Evolutionary conservation across 306 rosid species (phyloP).

Genomic region (Calophaca sinica): DNA sequence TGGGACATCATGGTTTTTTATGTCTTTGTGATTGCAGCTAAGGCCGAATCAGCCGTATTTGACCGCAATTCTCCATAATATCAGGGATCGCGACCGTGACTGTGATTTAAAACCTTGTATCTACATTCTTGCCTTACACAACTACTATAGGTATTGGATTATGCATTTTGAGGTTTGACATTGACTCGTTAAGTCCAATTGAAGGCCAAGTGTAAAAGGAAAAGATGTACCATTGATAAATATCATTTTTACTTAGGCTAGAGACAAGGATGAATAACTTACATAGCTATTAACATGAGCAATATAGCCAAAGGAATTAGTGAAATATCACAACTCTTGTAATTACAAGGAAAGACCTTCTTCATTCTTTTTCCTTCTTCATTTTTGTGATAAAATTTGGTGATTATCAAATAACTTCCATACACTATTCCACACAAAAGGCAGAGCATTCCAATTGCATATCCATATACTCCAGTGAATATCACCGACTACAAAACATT

Average conservation of each 20-base stretch:
- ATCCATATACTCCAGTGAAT: constrained; percentile 79
- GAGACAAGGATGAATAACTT: constrained; percentile 50
- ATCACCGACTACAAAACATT: constrained; percentile 64
- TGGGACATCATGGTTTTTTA: too few relatives aligned
- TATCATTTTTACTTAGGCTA: constrained; percentile 22
- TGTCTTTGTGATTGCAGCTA: not conserved
- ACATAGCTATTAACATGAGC: constrained; percentile 68
- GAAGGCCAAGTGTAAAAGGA: too few relatives aligned
- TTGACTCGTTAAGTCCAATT: too few relatives aligned
- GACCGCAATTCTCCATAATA: not conserved
- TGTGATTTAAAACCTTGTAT: too few relatives aligned
- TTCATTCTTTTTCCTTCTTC: constrained; percentile 45
- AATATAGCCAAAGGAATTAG: constrained; percentile 56
- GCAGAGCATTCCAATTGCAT: constrained; percentile 66
- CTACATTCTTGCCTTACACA: too few relatives aligned
- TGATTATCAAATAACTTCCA: constrained; percentile 52
- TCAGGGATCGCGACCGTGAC: too few relatives aligned
- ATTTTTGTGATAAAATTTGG: constrained; percentile 38
- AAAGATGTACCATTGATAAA: too few relatives aligned
- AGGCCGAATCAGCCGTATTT: not conserved
- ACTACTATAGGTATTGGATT: too few relatives aligned
- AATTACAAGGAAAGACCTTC: constrained; percentile 49
- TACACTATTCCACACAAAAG: constrained; percentile 72
- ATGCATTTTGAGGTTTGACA: too few relatives aligned
- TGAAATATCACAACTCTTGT: constrained; percentile 55